Percentiles rank a stretch among this genome's conserved stretches.
Conservation (phyloP, 495 filamentous ascomycete genomes). For the Bacidia gigantensis region DNA sequence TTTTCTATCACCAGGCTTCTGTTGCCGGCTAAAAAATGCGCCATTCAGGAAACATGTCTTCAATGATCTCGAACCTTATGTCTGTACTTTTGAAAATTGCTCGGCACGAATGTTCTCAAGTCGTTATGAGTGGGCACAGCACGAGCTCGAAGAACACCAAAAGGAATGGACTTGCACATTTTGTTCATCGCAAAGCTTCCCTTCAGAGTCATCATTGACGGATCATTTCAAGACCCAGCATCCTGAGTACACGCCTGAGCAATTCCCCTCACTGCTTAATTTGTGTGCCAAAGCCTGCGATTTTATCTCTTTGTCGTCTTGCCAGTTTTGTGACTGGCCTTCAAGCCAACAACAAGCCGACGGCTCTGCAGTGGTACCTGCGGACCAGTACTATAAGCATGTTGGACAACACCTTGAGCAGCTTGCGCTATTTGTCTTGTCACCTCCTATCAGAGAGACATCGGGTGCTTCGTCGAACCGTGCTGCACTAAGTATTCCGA, state of each 20-base stretch:
- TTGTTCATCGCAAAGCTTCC: constrained; percentile 10
- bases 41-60: constrained; percentile 19
- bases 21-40: no score
- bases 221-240: background rate
- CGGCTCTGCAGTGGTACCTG: background rate
- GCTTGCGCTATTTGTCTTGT: constrained; percentile 18
- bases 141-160: constrained; percentile 23
- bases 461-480: background rate
- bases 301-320: background rate
- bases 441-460: constrained; percentile 3
- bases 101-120: constrained; percentile 16
- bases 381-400: constrained; percentile 9
- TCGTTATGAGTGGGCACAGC: constrained; percentile 22
- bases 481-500: background rate
- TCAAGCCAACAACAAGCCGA: background rate
- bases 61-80: constrained; percentile 24
- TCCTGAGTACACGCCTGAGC: background rate
- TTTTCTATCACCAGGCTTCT: no score
- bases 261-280: background rate
- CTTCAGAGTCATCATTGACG: background rate
- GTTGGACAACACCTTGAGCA: constrained; percentile 18
- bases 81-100: constrained; percentile 23
- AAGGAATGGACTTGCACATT: constrained; percentile 17
- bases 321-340: background rate
- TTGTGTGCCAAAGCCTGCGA: background rate